These are phyloP conservation scores for Lunasporangiospora selenospora DNA, from an alignment of 192 early-diverging fungal genomes.

Conservation along the genomic window DNA sequence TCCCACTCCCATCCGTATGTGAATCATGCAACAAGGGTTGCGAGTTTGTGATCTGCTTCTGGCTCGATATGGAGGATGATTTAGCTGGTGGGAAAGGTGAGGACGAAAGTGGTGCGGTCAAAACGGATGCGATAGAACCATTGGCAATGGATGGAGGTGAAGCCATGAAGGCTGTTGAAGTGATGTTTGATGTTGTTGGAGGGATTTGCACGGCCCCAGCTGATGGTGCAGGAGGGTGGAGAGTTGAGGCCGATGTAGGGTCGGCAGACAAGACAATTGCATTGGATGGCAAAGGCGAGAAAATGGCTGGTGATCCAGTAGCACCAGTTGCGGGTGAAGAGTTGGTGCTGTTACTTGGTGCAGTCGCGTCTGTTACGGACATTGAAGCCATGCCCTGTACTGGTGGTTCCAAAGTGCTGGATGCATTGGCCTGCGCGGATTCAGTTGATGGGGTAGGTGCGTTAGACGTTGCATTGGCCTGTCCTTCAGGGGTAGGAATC, in stretches of 20 bases:
- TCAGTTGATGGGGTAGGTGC: too few relatives aligned
- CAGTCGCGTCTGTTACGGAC: too few relatives aligned
- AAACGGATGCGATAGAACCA: slow-evolving; percentile 7
- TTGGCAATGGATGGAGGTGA: slow-evolving; percentile 23
- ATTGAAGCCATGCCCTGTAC: too few relatives aligned
- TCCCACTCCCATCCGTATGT: slow-evolving; percentile 30
- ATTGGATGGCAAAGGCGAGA: background rate
- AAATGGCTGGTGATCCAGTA: background rate
- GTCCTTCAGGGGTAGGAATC: too few relatives aligned
- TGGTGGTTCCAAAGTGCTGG: too few relatives aligned
- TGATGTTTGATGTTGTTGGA: slow-evolving; percentile 1
- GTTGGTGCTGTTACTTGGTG: too few relatives aligned
- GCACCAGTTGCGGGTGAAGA: too few relatives aligned
- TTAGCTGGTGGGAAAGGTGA: slow-evolving; percentile 13
- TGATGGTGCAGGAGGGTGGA: background rate
- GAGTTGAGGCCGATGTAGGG: background rate
- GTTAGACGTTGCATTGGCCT: too few relatives aligned
- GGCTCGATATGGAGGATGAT: background rate
- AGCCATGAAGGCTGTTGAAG: slow-evolving; percentile 5
- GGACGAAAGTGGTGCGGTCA: slow-evolving; percentile 27
- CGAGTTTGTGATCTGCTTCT: background rate
- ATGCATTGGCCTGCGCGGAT: too few relatives aligned
- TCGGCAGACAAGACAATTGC: background rate
- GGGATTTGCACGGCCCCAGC: background rate
- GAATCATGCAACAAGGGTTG: background rate